Conservation (phyloP, 2,329 filamentous ascomycete genomes). For the Zymoseptoria brevis region DNA sequence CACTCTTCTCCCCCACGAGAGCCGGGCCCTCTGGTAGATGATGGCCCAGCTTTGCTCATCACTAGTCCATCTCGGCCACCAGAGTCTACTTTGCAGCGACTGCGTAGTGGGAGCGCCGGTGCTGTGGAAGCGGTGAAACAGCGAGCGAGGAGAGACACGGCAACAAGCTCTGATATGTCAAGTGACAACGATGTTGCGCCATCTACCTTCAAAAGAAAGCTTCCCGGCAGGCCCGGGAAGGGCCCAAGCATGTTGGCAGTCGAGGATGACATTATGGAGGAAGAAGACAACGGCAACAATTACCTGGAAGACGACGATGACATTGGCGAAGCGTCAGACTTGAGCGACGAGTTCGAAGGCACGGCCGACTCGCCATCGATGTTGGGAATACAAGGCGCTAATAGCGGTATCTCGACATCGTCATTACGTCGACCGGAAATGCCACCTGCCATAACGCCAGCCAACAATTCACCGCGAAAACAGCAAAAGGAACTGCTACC, state of each 20-base stretch:
- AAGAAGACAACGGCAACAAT: conserved; percentile 35
- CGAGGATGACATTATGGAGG: conserved; percentile 26
- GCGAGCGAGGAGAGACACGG: conserved; percentile 64
- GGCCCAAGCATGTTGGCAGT: conserved; percentile 32
- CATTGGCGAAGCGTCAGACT: conserved; percentile 31
- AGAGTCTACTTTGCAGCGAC: conserved; percentile 27
- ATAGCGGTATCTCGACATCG: conserved; percentile 43
- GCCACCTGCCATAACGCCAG: conserved; percentile 35
- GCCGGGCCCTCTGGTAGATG: conserved; percentile 3
- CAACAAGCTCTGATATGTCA: conserved; percentile 75
- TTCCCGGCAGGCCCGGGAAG: conserved; percentile 46
- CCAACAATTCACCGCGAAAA: conserved; percentile 53
- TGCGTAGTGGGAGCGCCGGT: conserved; percentile 62
- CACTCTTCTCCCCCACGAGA: conserved; percentile 64
- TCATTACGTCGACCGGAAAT: conserved; percentile 38
- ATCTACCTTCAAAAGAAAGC: conserved; percentile 55
- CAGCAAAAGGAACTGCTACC: conserved; percentile 50
- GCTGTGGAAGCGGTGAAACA: conserved; percentile 57
- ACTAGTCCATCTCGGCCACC: conserved; percentile 42
- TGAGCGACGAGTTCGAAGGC: conserved; percentile 53
- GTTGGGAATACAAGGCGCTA: conserved; percentile 51
- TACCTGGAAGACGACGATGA: conserved; percentile 34
- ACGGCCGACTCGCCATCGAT: conserved; percentile 62
- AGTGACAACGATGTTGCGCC: conserved; percentile 66
- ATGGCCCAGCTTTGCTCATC: conserved; percentile 23